Evolutionary conservation across 2,329 filamentous ascomycete species (phyloP).

Genomic region (Metarhizium album): DNA sequence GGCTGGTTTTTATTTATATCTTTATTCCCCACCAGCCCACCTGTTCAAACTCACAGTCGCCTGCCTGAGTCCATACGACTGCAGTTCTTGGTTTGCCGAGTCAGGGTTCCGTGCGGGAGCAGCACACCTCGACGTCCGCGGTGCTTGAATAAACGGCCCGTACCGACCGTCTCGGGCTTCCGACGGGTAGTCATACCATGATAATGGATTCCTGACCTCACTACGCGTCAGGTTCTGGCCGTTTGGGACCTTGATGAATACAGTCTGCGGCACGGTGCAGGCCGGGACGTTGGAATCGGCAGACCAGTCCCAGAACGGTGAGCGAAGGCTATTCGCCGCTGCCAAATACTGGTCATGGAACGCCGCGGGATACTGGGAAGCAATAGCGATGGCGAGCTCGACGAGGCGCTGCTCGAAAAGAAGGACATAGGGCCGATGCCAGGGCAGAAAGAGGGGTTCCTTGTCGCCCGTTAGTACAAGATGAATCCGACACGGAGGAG

Average conservation of each 20-base stretch:
- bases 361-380: constrained; percentile 28
- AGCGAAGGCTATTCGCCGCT: constrained; percentile 35
- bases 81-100: constrained; percentile 26
- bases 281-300: constrained; percentile 29
- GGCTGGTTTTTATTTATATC: too few relatives aligned
- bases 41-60: constrained; percentile 27
- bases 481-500: neutral
- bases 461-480: constrained; percentile 13
- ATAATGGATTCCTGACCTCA: constrained; percentile 40
- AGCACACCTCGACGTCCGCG: constrained; percentile 28
- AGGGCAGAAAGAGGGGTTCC: constrained; percentile 40
- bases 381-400: constrained; percentile 33
- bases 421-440: constrained; percentile 45
- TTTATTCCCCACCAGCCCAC: neutral
- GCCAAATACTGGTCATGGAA: constrained; percentile 26
- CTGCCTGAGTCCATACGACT: constrained; percentile 23
- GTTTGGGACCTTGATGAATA: constrained; percentile 30
- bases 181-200: constrained; percentile 37
- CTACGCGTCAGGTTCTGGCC: constrained; percentile 19
- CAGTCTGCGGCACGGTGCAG: constrained; percentile 22
- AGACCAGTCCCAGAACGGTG: constrained; percentile 48
- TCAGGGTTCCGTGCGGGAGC: constrained; percentile 26
- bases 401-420: constrained; percentile 48
- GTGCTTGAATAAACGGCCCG: constrained; percentile 19
- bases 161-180: constrained; percentile 27